Conservation (phyloP, 441 rosid species). For the Metrosideros polymorpha region DNA sequence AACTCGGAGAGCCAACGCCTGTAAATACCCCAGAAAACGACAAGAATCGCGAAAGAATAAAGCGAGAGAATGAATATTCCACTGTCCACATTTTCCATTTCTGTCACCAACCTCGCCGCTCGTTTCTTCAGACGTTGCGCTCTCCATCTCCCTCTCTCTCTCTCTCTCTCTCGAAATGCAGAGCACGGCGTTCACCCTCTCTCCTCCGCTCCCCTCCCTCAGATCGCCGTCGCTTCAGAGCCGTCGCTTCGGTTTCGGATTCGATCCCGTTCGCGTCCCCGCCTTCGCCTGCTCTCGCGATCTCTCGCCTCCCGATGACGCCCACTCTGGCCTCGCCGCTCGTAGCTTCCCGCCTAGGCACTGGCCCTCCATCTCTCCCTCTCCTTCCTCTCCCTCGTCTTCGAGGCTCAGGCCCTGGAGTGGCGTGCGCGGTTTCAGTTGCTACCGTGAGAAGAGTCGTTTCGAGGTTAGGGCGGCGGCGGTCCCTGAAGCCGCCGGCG, state of each 20-base stretch:
- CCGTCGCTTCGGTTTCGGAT: not conserved
- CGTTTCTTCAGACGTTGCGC: not conserved
- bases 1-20: not conserved
- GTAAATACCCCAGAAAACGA: not conserved
- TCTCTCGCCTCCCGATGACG: not conserved
- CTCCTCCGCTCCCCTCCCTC: not conserved
- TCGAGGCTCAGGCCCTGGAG: not conserved
- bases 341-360: not conserved
- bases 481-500: not conserved
- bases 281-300: not conserved
- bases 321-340: not conserved
- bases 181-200: not conserved
- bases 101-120: not conserved
- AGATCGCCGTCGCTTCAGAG: not conserved
- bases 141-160: no score
- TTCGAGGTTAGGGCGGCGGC: slow-evolving; percentile 1
- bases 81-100: not conserved
- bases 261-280: not conserved
- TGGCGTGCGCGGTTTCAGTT: not conserved
- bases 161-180: not conserved
- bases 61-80: not conserved
- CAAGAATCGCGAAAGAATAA: not conserved
- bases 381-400: not conserved
- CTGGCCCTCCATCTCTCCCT: not conserved
- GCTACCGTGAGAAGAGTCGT: not conserved